These are phyloP conservation scores for Pisolithus sp. DNA, from an alignment of 768 basidiomycete genomes.

Conservation along the genomic window DNA sequence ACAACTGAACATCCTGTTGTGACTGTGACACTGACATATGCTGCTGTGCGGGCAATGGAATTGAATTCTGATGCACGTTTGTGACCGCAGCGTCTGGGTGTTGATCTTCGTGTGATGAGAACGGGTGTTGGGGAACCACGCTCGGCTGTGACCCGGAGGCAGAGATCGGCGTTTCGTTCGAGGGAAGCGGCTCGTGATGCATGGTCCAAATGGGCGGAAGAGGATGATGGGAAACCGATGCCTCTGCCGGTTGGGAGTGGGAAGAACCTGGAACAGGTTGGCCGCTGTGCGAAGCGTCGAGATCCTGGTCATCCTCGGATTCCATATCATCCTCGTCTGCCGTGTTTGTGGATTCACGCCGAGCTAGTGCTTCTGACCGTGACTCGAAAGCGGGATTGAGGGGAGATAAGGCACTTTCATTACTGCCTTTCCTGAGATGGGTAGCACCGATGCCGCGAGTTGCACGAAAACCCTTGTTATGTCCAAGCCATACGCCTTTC, in stretches of 20 bases:
- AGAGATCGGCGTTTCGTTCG: slow-evolving; percentile 25
- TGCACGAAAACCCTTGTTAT: slow-evolving; percentile 30
- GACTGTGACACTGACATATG: slow-evolving; percentile 19
- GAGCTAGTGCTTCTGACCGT: slow-evolving; percentile 23
- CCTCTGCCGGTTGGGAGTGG: slow-evolving; percentile 19
- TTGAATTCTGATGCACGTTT: slow-evolving; percentile 22
- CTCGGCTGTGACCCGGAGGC: slow-evolving; percentile 23
- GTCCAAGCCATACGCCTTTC: slow-evolving; percentile 51
- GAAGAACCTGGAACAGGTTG: slow-evolving; percentile 24
- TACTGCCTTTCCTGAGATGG: slow-evolving; percentile 33
- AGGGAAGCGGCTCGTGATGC: slow-evolving; percentile 25
- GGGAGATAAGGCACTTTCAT: slow-evolving; percentile 31
- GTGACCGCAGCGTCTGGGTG: slow-evolving; percentile 21
- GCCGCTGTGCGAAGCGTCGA: slow-evolving; percentile 19
- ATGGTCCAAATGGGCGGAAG: slow-evolving; percentile 30
- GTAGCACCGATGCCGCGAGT: slow-evolving; percentile 25
- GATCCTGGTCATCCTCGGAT: slow-evolving; percentile 29
- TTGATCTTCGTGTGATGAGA: slow-evolving; percentile 20
- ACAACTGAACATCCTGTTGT: slow-evolving; percentile 25
- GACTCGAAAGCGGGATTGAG: slow-evolving; percentile 35
- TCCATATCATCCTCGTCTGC: slow-evolving; percentile 33
- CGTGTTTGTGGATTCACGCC: slow-evolving; percentile 21
- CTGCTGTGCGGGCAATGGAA: slow-evolving; percentile 25
- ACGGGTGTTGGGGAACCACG: slow-evolving; percentile 25
- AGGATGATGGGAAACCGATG: slow-evolving; percentile 22